These are phyloP conservation scores for Brassica balearica DNA, from an alignment of 441 rosid species.

Conservation along the genomic window DNA sequence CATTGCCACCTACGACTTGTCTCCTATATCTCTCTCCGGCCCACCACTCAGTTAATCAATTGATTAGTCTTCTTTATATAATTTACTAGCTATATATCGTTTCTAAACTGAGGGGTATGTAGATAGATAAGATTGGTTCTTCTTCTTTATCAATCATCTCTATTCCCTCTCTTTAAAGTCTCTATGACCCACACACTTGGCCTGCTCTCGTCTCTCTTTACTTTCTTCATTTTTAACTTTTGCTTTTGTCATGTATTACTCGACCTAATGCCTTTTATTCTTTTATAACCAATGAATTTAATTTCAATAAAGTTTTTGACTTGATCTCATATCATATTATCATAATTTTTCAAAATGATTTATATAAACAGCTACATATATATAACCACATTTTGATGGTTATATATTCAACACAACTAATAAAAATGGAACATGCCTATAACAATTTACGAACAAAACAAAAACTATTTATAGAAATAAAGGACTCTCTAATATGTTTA, in stretches of 20 bases:
- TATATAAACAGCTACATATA: neutral
- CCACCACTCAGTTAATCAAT: constrained; percentile 38
- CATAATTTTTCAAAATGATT: neutral
- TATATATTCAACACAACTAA: neutral
- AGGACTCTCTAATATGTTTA: neutral
- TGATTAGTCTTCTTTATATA: neutral
- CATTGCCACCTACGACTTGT: constrained; percentile 36
- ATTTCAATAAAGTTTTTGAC: neutral
- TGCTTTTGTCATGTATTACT: constrained; percentile 41
- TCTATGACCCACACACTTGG: constrained; percentile 32
- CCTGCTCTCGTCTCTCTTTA: constrained; percentile 18
- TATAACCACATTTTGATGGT: constrained; percentile 3
- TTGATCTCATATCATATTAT: constrained; percentile 1
- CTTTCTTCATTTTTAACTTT: constrained; percentile 35
- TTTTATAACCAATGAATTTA: constrained; percentile 1
- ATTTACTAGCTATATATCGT: neutral
- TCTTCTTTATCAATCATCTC: constrained; percentile 33
- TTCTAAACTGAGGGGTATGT: constrained; percentile 28
- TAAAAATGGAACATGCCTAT: constrained; percentile 5
- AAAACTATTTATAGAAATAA: neutral
- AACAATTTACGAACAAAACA: neutral
- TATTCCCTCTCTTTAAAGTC: constrained; percentile 37
- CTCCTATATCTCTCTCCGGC: constrained; percentile 26
- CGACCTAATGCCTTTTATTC: constrained; percentile 27
- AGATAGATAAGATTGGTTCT: constrained; percentile 38